A percentile compares a stretch with the other conserved stretches of the same genome.
phyloP scores from a whole-genome alignment of 805 yeast species.

The Pichia insulana region DNA sequence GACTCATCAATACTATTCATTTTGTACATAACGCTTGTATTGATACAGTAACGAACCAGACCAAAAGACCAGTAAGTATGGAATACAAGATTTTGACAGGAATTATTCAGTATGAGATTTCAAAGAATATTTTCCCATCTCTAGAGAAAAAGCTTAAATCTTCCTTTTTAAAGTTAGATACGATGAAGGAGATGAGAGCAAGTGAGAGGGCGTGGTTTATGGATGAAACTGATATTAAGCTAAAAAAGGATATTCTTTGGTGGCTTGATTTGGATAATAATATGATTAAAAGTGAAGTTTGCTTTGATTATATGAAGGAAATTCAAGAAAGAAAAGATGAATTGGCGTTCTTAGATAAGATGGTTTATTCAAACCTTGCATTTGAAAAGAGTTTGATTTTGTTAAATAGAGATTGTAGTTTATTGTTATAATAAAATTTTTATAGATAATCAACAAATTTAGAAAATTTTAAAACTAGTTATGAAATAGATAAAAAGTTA shows the following conservation, averaged over 20 bases:
- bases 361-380: constrained; percentile 6
- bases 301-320: constrained; percentile 11
- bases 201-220: constrained; percentile 4
- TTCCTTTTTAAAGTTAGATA: constrained; percentile 4
- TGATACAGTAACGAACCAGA: constrained; percentile 3
- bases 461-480: not conserved
- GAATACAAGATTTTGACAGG: constrained; percentile 15
- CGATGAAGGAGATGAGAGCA: constrained; percentile 7
- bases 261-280: constrained; percentile 6
- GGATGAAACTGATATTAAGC: not conserved
- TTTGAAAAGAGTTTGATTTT: constrained; percentile 18
- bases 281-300: constrained; percentile 6
- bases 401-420: constrained; percentile 16
- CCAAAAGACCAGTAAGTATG: constrained; percentile 1
- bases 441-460: not conserved
- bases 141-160: not conserved
- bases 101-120: constrained; percentile 18
- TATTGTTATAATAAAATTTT: constrained; percentile 8
- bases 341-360: not conserved
- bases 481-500: constrained; percentile 1
- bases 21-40: constrained; percentile 21
- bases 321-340: not conserved
- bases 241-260: not conserved
- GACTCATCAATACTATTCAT: constrained; percentile 20
- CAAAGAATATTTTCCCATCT: constrained; percentile 9